Evolutionary conservation across 1,139 yeast genomes (phyloP), one percentile per base, ranked within the genome.

Genomic region (Protomyces inouyei): DNA sequence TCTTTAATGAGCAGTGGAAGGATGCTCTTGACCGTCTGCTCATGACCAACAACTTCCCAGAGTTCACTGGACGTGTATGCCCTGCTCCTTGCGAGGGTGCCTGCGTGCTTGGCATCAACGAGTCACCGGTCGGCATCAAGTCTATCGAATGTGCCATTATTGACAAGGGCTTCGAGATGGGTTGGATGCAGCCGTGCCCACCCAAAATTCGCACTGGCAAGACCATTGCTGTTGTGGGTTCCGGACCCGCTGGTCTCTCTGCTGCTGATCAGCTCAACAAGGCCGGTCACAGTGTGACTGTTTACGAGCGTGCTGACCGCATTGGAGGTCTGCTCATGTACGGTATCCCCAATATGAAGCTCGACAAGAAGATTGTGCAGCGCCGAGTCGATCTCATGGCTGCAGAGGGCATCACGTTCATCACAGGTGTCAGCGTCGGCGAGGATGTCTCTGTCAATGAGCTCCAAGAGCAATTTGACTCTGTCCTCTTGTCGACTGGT

Each of bases 1-100:
- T 93, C 40, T 93, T 91, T 84, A 85, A 91, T 77, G 95, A 91
- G 77, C 86, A 93, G 75, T 93, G 98, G 98, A 86, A 81, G 74
- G 93, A 90, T 73, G 98, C 98, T 28, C 82, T 91, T 73, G 95
- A 92, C 75, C 84, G 97, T 73, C 82, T 93, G 75, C 78, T 89
- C 75, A 93, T 91, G 92, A 93, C 98, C 69, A 93, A 93, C 79
- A 93, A 93, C 78, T 93, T 93, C 87, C 98, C 98, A 21, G 98
- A 93, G 78, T 92, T 93, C 74, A 93, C 98, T 67, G 97, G 97
- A 69, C 86, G 97, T 78, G 93, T 93, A 70, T 93, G 98, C 79
- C 98, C 98, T 45, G 98, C 98, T 69, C 98, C 98, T 70, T 93
- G 98, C 80, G 96, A 91, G 76, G 98, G 97, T 72, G 97, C 98